A percentile compares a stretch with the other conserved stretches of the same genome.
These are phyloP conservation scores for Ophiocordyceps camponoti-leonardi DNA, from an alignment of 2,329 filamentous ascomycete species.

Conservation along the genomic window DNA sequence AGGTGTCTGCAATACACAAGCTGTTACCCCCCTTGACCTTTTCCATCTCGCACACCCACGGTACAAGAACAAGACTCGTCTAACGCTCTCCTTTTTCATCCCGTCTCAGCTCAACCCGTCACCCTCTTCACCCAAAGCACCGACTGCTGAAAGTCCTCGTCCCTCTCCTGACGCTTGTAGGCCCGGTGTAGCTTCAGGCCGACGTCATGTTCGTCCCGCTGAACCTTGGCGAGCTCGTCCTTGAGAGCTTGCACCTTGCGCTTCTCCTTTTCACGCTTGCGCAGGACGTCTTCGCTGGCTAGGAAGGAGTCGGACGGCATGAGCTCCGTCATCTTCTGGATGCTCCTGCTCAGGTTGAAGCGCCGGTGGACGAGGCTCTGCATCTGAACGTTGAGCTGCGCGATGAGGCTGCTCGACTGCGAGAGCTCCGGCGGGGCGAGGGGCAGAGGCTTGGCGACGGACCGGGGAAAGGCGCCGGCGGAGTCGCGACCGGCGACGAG, in stretches of 20 bases:
- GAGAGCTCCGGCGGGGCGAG: conserved; percentile 40
- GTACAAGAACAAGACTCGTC: too few species aligned
- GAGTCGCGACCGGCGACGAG: conserved; percentile 6
- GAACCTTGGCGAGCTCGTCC: conserved; percentile 53
- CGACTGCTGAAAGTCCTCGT: conserved; percentile 45
- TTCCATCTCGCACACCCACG: too few species aligned
- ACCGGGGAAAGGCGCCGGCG: conserved; percentile 14
- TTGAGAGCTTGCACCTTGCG: conserved; percentile 49
- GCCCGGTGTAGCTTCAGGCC: conserved; percentile 58
- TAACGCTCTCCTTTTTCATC: too few species aligned
- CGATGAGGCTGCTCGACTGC: conserved; percentile 44
- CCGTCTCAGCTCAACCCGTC: conserved; percentile 32
- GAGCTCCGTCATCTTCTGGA: conserved; percentile 61
- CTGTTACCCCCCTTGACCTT: too few species aligned
- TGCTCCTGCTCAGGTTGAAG: conserved; percentile 53
- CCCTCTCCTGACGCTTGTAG: conserved; percentile 57
- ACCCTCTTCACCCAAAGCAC: conserved; percentile 66
- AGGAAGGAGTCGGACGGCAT: conserved; percentile 56
- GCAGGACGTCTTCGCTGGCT: conserved; percentile 44
- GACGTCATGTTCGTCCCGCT: conserved; percentile 61
- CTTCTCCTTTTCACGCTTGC: conserved; percentile 38
- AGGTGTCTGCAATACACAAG: neutral
- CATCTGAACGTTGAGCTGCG: conserved; percentile 47
- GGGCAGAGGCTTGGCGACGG: conserved; percentile 41
- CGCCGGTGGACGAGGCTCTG: conserved; percentile 48